Conservation (phyloP, 1,284 basidiomycete genomes). For the Irpex rosettiformis region DNA sequence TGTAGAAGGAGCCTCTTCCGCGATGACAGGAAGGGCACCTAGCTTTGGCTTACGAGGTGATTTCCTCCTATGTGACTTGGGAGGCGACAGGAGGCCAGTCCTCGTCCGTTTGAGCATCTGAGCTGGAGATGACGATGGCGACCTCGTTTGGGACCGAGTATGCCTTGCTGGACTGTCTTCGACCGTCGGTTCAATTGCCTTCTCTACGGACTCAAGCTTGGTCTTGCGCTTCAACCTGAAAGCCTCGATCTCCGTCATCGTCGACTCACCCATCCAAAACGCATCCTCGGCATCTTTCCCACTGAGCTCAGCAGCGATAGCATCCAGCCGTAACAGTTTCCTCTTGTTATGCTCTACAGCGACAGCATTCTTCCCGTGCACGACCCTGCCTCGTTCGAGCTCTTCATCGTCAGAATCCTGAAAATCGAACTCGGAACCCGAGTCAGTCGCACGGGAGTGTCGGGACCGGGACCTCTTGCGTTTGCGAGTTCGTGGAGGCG, state of each 20-base stretch:
- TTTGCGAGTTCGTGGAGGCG: constrained; percentile 34
- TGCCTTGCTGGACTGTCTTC: constrained; percentile 15
- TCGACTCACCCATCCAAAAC: constrained; percentile 29
- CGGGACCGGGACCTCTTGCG: constrained; percentile 29
- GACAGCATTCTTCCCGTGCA: constrained; percentile 16
- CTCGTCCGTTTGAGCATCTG: constrained; percentile 24
- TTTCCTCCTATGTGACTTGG: constrained; percentile 29
- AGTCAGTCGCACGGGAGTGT: constrained; percentile 30
- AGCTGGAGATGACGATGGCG: constrained; percentile 28
- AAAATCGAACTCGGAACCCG: constrained; percentile 29
- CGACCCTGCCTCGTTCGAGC: constrained; percentile 16
- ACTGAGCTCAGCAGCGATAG: constrained; percentile 31
- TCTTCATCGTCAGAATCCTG: constrained; percentile 19
- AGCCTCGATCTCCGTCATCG: constrained; percentile 1
- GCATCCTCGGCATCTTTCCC: constrained; percentile 29
- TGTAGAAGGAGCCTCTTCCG: constrained; percentile 12
- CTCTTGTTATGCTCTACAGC: constrained; percentile 26
- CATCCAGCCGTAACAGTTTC: constrained; percentile 26
- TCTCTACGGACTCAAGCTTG: background rate
- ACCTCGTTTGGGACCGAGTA: constrained; percentile 24
- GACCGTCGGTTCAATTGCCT: constrained; percentile 1
- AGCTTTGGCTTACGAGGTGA: constrained; percentile 8
- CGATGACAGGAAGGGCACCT: constrained; percentile 15
- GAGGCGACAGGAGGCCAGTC: constrained; percentile 32
- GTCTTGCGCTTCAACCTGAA: constrained; percentile 5